phyloP scores from a whole-genome alignment of 2,329 filamentous ascomycete genomes.

The Ophiostoma ulmi region DNA sequence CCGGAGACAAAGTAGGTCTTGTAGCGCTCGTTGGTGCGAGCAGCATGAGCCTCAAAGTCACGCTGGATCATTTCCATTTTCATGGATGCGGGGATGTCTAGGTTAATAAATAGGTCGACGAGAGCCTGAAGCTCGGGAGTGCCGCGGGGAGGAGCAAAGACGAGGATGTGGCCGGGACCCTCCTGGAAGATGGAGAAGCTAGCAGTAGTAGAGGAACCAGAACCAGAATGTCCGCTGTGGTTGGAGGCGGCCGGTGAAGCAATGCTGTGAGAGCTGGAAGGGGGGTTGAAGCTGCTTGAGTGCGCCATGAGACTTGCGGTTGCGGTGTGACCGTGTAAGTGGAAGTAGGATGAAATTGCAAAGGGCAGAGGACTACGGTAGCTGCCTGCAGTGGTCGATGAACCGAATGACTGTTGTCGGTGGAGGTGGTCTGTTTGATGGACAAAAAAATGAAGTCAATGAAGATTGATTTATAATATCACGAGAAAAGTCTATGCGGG shows the following conservation, averaged over 20 bases:
- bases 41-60: slow-evolving; percentile 31
- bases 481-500: not conserved
- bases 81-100: slow-evolving; percentile 44
- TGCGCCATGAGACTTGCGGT: slow-evolving; percentile 22
- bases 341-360: not conserved
- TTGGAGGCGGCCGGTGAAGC: slow-evolving; percentile 22
- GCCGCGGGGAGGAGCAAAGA: slow-evolving; percentile 64
- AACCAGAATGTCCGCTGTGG: slow-evolving; percentile 19
- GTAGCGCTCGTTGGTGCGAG: slow-evolving; percentile 52
- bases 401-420: not conserved
- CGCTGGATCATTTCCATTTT: slow-evolving; percentile 35
- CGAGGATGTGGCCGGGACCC: slow-evolving; percentile 49
- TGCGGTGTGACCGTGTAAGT: not conserved
- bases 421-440: not conserved
- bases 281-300: slow-evolving; percentile 22
- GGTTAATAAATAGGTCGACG: slow-evolving; percentile 50
- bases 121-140: slow-evolving; percentile 56
- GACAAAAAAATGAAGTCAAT: not conserved
- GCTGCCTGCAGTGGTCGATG: not conserved
- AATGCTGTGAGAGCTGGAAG: slow-evolving; percentile 20
- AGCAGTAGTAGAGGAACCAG: slow-evolving; percentile 15
- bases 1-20: slow-evolving; percentile 53
- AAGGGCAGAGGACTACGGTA: not conserved
- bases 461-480: not conserved
- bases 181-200: slow-evolving; percentile 58